phyloP scores from a whole-genome alignment of 768 basidiomycete genomes.

The Infundibulicybe gibba region DNA sequence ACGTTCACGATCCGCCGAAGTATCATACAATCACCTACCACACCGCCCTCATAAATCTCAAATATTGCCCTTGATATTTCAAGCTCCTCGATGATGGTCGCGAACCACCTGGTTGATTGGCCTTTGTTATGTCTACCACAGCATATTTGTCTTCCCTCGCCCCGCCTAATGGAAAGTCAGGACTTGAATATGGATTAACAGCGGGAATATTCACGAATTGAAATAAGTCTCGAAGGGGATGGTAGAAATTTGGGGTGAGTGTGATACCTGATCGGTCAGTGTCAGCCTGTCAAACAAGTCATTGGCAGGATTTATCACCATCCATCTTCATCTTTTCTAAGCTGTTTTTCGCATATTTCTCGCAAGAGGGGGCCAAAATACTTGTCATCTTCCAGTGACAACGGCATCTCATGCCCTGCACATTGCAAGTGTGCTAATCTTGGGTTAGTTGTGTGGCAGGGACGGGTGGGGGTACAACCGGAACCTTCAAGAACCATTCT shows the following conservation, averaged over 20 bases:
- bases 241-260: slow-evolving; percentile 78
- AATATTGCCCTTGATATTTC: slow-evolving; percentile 83
- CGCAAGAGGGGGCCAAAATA: slow-evolving; percentile 70
- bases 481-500: slow-evolving; percentile 66
- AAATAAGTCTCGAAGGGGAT: slow-evolving; percentile 66
- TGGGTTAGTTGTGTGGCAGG: not conserved
- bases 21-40: slow-evolving; percentile 41
- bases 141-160: slow-evolving; percentile 76
- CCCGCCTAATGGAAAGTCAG: slow-evolving; percentile 35
- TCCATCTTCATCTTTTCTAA: slow-evolving; percentile 72
- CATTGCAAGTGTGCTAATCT: slow-evolving; percentile 75
- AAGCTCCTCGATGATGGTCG: slow-evolving; percentile 70
- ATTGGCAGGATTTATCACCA: slow-evolving; percentile 44
- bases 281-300: too few relatives aligned
- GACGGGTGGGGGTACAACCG: not conserved
- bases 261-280: slow-evolving; percentile 58
- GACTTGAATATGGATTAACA: not conserved
- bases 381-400: slow-evolving; percentile 55
- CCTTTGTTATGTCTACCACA: slow-evolving; percentile 59
- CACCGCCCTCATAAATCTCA: slow-evolving; percentile 86
- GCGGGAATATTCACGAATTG: slow-evolving; percentile 47
- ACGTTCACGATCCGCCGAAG: not conserved
- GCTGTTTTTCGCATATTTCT: slow-evolving; percentile 55
- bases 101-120: slow-evolving; percentile 22
- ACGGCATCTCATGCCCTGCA: slow-evolving; percentile 82